A percentile compares a stretch with the other conserved stretches of the same genome.
These are phyloP conservation scores for Ophiostoma triangulosporum DNA, from an alignment of 2,329 filamentous ascomycete genomes.

Conservation along the genomic window DNA sequence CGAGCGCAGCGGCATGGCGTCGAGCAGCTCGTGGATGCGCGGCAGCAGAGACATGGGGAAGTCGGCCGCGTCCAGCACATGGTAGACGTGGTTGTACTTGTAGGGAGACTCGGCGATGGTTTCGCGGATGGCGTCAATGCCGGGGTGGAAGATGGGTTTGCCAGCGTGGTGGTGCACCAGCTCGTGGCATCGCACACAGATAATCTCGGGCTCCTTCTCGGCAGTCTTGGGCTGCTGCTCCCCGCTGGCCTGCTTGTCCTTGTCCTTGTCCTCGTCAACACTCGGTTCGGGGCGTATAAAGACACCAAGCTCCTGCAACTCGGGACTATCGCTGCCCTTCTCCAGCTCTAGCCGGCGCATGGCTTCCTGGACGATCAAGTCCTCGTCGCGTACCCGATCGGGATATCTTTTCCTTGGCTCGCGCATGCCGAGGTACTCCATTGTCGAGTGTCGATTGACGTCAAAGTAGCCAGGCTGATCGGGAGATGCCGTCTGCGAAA, in stretches of 20 bases:
- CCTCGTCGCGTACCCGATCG: constrained; percentile 11
- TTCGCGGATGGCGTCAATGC: constrained; percentile 64
- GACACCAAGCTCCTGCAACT: not conserved
- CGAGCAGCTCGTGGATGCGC: constrained; percentile 55
- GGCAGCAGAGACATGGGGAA: constrained; percentile 90
- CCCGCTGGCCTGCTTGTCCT: not conserved
- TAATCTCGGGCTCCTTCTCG: constrained; percentile 26
- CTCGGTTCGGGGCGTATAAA: not conserved
- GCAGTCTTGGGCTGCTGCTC: not conserved
- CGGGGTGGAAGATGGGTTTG: constrained; percentile 64
- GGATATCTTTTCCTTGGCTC: constrained; percentile 11
- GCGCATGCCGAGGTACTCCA: constrained; percentile 30
- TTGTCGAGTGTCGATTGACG: constrained; percentile 35
- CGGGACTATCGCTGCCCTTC: constrained; percentile 20
- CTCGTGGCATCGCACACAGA: constrained; percentile 81
- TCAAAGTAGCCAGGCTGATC: constrained; percentile 46
- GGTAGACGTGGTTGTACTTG: constrained; percentile 87
- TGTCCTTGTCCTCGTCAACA: not conserved
- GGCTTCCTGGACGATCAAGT: constrained; percentile 33
- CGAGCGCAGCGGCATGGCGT: constrained; percentile 60
- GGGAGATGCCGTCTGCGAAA: constrained; percentile 41
- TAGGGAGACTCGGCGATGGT: constrained; percentile 82
- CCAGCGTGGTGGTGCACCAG: constrained; percentile 64
- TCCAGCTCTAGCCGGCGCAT: constrained; percentile 29
- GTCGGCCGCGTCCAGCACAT: constrained; percentile 87